Percentiles rank a stretch among this genome's conserved stretches.
Evolutionary conservation across 768 basidiomycete genomes (phyloP).

Genomic region (Tylopilus balloui): DNA sequence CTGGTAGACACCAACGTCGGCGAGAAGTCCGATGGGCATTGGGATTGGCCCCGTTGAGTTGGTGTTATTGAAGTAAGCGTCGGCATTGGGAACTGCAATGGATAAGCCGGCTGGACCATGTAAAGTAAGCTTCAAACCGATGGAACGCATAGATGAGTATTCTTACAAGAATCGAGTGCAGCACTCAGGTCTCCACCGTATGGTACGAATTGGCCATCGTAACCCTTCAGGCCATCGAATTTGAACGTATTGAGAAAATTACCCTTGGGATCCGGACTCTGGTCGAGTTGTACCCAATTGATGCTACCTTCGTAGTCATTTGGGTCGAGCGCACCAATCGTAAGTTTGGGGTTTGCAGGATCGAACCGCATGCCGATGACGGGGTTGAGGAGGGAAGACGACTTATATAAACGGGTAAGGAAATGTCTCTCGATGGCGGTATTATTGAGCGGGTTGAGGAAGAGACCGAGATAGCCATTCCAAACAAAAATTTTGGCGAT

Average conservation of each 20-base stretch:
- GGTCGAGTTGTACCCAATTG: constrained; percentile 26
- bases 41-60: constrained; percentile 19
- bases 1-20: not conserved
- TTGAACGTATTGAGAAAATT: constrained; percentile 20
- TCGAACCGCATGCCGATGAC: constrained; percentile 30
- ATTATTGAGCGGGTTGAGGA: constrained; percentile 22
- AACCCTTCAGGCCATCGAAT: constrained; percentile 30
- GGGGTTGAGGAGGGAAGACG: constrained; percentile 27
- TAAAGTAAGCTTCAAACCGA: not conserved
- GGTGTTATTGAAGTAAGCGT: constrained; percentile 16
- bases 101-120: constrained; percentile 9
- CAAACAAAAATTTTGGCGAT: not conserved
- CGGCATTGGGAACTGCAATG: constrained; percentile 18
- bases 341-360: constrained; percentile 26
- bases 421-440: constrained; percentile 9
- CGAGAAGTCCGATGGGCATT: not conserved
- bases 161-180: constrained; percentile 26
- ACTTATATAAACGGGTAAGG: constrained; percentile 18
- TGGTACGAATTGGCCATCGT: constrained; percentile 26
- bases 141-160: not conserved
- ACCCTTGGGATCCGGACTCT: constrained; percentile 13
- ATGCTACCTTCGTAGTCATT: constrained; percentile 30
- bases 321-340: constrained; percentile 31
- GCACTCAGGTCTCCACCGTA: constrained; percentile 12
- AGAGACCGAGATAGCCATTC: constrained; percentile 26